Base-by-base conservation (phyloP, 768 basidiomycete species). In the Trametes punicea region DNA sequence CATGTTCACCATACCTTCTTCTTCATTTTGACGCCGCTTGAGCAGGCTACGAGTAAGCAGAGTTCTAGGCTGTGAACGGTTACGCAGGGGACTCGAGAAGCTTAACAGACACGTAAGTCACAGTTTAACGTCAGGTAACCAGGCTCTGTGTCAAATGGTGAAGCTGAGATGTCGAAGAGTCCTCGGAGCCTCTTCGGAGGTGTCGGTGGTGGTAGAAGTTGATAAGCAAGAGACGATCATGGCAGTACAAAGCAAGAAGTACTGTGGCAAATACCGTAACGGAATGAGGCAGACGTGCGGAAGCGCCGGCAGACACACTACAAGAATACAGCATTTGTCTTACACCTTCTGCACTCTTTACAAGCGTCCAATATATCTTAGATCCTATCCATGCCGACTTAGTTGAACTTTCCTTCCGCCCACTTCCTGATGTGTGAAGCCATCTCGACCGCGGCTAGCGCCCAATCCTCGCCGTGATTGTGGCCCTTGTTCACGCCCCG, bases 391-490 rank as follows among this genome's bases (percentile, higher is more conserved):
- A 16, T 13, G n/a, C 18, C 31, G 10, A 5, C 31, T 21, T 30
- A 52, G 64, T 55, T 69, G 62, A 91, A 91, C 60, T 77, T 82
- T 34, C 90, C 91, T 65, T 82, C 77, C 34, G 73, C 73, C 91
- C 91, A 93, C 26, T 77, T 75, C 57, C 77, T 80, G 46, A 78
- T 73, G 53, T 83, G 84, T 29, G 75, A 75, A 2, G 84, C 89
- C 91, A 93, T 93, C 69, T 99, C 96, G 6, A 98, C 93, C 3
- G 96, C 96, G 3, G 95, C 95, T 34, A 86, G 68, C n/a, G 89
- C 96, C 95, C 95, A 99, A 64, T 98, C 96, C 71, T 94, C 92
- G 16, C 96, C 96, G 67, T 99, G 96, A 73, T 98, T 98, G 67
- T 98, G 97, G 2, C 93, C 93, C 66, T 87, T 87, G 57, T 78